Base-by-base conservation (phyloP, 768 basidiomycete genomes). In the Heimioporus sp. region DNA sequence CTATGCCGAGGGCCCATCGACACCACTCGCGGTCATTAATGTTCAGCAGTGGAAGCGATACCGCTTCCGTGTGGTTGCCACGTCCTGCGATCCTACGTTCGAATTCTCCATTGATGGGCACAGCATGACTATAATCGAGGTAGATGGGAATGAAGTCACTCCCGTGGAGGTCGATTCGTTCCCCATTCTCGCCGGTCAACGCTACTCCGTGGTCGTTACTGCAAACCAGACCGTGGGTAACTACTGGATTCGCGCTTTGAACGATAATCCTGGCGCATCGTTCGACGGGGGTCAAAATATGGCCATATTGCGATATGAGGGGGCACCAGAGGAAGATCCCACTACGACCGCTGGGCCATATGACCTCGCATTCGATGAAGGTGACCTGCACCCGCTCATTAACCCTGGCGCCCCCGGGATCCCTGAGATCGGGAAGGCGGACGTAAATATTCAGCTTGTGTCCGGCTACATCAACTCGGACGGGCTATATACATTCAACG, bases 211-310 rank as follows among this genome's bases (percentile, higher is more conserved):
- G 39, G 66, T 80, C 7, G 57, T 79, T 19, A 68, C 59, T 19
- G 75, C 78, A 11, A 67, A 78, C 51, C 72, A 79, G 46, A 58
- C 68, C 2, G 56, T 75, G 24, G 68, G 61, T 13, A 83, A 81
- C 62, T 83, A 81, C 62, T 83, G 78, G 78, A 70, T 81, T 19
- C 74, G 76, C 13, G 72, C 78, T 0, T 65, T 35, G 66, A 73
- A 17, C 49, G 69, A 46, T 68, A 69, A 39, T 62, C 66, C 51
- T 6, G 51, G 51, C 38, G 60, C 70, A 11, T 44, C 58, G 30
- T 64, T 73, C 48, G 32, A 60, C 47, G 65, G 64, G 24, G 73
- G 73, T 13, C 64, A 73, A 52, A 79, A 76, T 65, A 73, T 72
- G 30, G 80, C 78, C 3, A 79, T 81, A 44, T 65, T 81, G 32